Evolutionary conservation across 306 rosid species (phyloP).

Genomic region (Glycine latifolia): DNA sequence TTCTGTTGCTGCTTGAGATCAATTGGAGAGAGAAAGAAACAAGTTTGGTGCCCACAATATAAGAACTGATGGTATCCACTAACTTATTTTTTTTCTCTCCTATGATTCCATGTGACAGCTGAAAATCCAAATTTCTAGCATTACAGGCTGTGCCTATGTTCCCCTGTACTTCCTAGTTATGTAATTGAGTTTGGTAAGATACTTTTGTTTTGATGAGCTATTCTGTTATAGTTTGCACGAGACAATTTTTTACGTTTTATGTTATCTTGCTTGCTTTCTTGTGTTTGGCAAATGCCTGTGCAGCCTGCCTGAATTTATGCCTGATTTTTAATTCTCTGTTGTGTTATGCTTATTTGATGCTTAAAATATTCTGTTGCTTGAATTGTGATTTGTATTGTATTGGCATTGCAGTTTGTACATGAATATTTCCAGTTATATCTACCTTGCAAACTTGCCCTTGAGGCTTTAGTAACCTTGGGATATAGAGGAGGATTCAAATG

Average conservation of each 20-base stretch:
- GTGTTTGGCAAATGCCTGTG: conserved; percentile 4
- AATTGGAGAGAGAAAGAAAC: not conserved
- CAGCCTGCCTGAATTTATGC: conserved; percentile 10
- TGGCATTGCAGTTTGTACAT: conserved; percentile 10
- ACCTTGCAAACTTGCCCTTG: conserved; percentile 23
- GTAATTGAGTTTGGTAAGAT: conserved; percentile 4
- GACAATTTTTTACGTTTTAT: conserved; percentile 1
- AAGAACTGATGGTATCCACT: not conserved
- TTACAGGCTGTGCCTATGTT: conserved; percentile 13
- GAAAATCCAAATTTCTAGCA: not conserved
- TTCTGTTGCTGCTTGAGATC: not conserved
- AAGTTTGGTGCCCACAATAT: not conserved
- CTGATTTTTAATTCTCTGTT: conserved; percentile 21
- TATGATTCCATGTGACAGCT: not conserved
- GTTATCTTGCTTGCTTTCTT: conserved; percentile 16
- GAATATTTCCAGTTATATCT: not conserved
- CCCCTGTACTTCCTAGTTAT: not conserved
- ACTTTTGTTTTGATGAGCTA: not conserved
- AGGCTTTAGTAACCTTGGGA: conserved; percentile 2
- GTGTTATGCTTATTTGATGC: conserved; percentile 14
- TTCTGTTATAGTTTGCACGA: not conserved
- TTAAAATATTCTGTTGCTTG: conserved; percentile 27
- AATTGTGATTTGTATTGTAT: not conserved
- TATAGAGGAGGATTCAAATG: not conserved
- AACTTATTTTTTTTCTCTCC: not conserved